Evolutionary conservation across 2,329 filamentous ascomycete species (phyloP).

Genomic region (Xylariaceae sp.): DNA sequence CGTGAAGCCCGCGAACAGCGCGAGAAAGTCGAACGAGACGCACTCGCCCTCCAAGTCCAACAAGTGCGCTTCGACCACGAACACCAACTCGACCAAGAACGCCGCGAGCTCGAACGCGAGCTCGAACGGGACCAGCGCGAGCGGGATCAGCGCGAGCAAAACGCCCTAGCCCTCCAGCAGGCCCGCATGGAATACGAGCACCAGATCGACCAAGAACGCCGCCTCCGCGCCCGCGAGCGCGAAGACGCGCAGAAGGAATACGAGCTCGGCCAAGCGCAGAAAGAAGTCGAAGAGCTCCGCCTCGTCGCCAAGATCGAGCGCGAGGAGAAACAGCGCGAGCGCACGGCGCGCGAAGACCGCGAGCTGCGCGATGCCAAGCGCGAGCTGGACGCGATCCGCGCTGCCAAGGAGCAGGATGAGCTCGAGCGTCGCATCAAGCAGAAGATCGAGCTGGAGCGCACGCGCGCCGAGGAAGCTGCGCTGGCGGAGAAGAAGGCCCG

Average conservation of each 20-base stretch:
- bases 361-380: constrained; percentile 32
- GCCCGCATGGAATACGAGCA: constrained; percentile 32
- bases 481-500: constrained; percentile 40
- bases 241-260: constrained; percentile 37
- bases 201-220: constrained; percentile 25
- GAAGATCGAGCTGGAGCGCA: constrained; percentile 45
- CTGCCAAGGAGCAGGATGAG: constrained; percentile 43
- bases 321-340: constrained; percentile 37
- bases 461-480: constrained; percentile 42
- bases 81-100: neutral
- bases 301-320: constrained; percentile 37
- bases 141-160: constrained; percentile 25
- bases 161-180: constrained; percentile 29
- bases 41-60: neutral
- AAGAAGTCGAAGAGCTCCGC: constrained; percentile 40
- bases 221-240: constrained; percentile 36
- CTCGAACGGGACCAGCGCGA: constrained; percentile 6
- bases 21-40: neutral
- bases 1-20: neutral
- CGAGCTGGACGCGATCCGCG: constrained; percentile 32
- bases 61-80: neutral
- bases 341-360: constrained; percentile 38
- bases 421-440: constrained; percentile 48
- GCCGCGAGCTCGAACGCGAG: neutral
- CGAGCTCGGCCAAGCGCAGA: constrained; percentile 30